Conservation (phyloP, 257 asterid genomes). For the Solanum paucissectum region DNA sequence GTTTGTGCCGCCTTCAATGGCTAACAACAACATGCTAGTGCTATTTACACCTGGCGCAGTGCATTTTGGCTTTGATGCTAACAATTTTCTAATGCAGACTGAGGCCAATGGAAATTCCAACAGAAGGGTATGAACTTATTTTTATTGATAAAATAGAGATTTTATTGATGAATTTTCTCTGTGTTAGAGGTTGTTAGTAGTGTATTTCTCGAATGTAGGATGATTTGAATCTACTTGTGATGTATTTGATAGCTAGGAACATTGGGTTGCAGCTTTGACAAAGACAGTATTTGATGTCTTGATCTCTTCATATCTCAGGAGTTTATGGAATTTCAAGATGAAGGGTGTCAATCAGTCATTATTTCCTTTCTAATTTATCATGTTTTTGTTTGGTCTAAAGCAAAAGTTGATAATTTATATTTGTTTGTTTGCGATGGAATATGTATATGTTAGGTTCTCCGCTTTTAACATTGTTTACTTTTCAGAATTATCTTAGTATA, state of each 20-base stretch:
- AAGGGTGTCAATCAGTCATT: slow-evolving; percentile 36
- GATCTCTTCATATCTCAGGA: background rate
- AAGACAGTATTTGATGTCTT: background rate
- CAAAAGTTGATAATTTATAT: background rate
- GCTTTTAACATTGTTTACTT: background rate
- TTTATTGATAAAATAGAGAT: background rate
- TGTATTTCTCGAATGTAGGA: background rate
- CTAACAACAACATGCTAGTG: slow-evolving; percentile 1
- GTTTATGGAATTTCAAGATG: background rate
- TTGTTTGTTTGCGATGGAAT: background rate
- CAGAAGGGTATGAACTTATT: slow-evolving; percentile 50
- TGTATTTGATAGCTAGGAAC: background rate
- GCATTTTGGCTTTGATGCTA: slow-evolving; percentile 48
- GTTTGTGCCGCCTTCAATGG: slow-evolving; percentile 49
- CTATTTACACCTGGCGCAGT: slow-evolving; percentile 14
- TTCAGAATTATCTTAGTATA: background rate
- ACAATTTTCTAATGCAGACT: slow-evolving; percentile 36
- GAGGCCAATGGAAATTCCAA: slow-evolving; percentile 39
- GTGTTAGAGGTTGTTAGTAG: background rate
- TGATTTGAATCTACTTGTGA: background rate
- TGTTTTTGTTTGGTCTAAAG: background rate
- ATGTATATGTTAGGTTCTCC: background rate
- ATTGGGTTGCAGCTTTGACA: background rate
- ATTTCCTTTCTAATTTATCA: background rate
- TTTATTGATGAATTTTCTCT: background rate